Percentiles rank a stretch among this genome's conserved stretches.
Evolutionary conservation across 495 filamentous ascomycete genomes (phyloP).

Genomic region (Penicillium waksmanii): DNA sequence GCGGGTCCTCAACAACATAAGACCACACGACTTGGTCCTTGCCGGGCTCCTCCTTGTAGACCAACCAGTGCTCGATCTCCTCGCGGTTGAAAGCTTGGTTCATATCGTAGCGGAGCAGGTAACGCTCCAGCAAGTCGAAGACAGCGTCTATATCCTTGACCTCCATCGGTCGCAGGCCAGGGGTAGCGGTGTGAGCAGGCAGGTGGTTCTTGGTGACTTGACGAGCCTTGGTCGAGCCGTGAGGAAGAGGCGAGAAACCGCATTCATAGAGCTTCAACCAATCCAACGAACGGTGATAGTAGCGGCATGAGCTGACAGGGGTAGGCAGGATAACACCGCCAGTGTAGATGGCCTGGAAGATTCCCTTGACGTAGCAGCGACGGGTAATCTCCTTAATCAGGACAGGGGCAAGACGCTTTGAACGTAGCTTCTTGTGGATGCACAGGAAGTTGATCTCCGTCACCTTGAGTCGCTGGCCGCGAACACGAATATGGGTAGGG

Average conservation of each 20-base stretch:
- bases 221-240: constrained; percentile 76
- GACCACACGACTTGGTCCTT: constrained; percentile 86
- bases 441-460: constrained; percentile 98
- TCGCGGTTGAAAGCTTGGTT: constrained; percentile 78
- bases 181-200: constrained; percentile 68
- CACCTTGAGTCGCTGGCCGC: constrained; percentile 70
- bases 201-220: constrained; percentile 81
- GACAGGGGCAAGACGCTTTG: constrained; percentile 87
- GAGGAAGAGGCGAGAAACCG: constrained; percentile 83
- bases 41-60: constrained; percentile 60
- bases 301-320: constrained; percentile 88
- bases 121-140: constrained; percentile 72
- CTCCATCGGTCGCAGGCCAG: constrained; percentile 79
- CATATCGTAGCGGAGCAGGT: constrained; percentile 77
- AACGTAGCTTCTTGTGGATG: constrained; percentile 95
- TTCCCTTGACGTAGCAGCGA: constrained; percentile 76
- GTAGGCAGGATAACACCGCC: constrained; percentile 87
- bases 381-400: constrained; percentile 97
- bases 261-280: constrained; percentile 96
- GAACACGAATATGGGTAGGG: constrained; percentile 79
- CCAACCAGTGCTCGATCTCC: constrained; percentile 87
- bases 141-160: constrained; percentile 80
- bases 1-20: constrained; percentile 83
- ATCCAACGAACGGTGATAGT: constrained; percentile 89
- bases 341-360: constrained; percentile 96